Conservation (phyloP, 202 grass and related monocot genomes). For the Carex arenaria region DNA sequence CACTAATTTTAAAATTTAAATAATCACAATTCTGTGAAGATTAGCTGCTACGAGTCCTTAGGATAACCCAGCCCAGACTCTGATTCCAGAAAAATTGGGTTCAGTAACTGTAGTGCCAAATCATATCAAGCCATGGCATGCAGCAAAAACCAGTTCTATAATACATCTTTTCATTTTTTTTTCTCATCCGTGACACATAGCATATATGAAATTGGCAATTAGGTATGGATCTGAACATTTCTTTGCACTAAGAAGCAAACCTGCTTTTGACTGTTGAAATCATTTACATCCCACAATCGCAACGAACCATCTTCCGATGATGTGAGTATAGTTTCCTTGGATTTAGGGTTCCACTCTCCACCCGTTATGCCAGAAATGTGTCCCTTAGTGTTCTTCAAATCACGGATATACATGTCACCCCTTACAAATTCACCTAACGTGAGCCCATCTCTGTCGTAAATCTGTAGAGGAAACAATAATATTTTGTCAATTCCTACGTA, state of each 20-base stretch:
- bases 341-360: constrained; percentile 97
- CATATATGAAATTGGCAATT: neutral
- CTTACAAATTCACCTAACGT: constrained; percentile 90
- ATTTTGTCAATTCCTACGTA: constrained; percentile 8
- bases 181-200: neutral
- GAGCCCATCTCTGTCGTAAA: constrained; percentile 92
- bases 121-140: neutral
- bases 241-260: constrained; percentile 26
- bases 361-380: constrained; percentile 90
- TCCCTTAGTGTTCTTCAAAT: constrained; percentile 96
- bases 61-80: neutral
- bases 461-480: constrained; percentile 44
- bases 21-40: neutral
- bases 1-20: neutral
- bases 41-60: neutral
- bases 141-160: neutral
- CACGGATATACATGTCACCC: constrained; percentile 98
- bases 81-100: neutral
- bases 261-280: constrained; percentile 96
- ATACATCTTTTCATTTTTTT: neutral
- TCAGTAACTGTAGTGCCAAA: neutral
- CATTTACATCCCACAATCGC: constrained; percentile 83
- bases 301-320: constrained; percentile 98
- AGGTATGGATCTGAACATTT: neutral
- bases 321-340: constrained; percentile 88